Evolutionary conservation across 2,329 filamentous ascomycete genomes (phyloP), one percentile per base, ranked within the genome.

Genomic region (Stagonosporopsis chrysanthemi): DNA sequence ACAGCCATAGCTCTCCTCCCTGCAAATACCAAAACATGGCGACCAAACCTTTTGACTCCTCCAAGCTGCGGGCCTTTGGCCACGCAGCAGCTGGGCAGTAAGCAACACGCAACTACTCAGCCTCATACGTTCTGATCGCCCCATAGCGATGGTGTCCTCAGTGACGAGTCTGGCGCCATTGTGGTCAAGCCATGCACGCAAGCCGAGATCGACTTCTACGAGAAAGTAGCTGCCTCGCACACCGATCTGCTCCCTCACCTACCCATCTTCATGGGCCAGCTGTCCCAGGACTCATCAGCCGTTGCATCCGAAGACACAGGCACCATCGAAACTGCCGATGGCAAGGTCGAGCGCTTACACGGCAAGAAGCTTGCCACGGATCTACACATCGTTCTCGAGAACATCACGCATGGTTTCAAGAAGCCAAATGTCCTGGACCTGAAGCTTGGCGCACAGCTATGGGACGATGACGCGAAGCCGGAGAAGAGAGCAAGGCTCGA

Each of bases 131-230:
- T 39, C 51, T 66, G 26, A 63, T 38, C 26, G 36, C 6, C 35
- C 49, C 44, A 15, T 72, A 97, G 93, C 79, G 93, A 96, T 66
- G 95, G 95, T 63, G 94, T 96, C 43, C 86, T 96, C 68, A 92
- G 89, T 73, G 92, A 96, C 71, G 82, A 85, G 52, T 87, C 91
- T 50, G 95, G 95, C 73, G 86, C 90, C 62, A 82, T 98, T 31
- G 90, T 99, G 74, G 91, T 97, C 73, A 99, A 99, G 78, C 95
- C 95, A 17, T 98, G 94, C 77, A 96, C 91, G 0, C 80, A 87
- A 61, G 83, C 88, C 62, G 95, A 99, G 79, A 87, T 98, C 68
- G 84, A 87, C 41, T 99, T 99, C 77, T 99, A 99, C 82, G 86
- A 97, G 74, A 86, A 87, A 36, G 88, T 80, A 24, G 72, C 88